Base-by-base conservation (phyloP, 352 stramenopile genomes). In the Pythium brassicae region DNA sequence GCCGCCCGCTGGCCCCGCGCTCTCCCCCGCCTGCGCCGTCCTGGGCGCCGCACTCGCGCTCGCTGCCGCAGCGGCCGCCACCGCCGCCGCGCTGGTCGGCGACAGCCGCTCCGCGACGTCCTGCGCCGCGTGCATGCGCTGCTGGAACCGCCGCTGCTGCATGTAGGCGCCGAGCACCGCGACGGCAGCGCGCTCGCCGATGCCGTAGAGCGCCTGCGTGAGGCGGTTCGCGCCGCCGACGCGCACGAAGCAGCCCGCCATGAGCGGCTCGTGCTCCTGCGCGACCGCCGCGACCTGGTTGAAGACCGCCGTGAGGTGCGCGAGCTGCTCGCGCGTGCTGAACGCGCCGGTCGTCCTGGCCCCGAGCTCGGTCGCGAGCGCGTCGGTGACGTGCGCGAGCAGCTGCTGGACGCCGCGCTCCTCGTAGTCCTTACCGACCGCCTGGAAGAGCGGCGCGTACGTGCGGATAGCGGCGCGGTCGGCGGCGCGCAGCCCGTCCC, bases 361-460 rank as follows among this genome's bases (percentile, higher is more conserved):
- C 12, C 35, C 37, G 6, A 87, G 62, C 37, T 71, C 51, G 2
- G 73, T 52, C 25, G 77, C 53, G 11, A 93, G 50, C 15, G 66
- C 34, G 23, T 44, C 54, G 15, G 71, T 66, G 19, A 88, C 62
- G 61, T 86, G 72, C 2, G 74, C 46, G 10, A 91, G 58, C 26
- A 93, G 50, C 66, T 86, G 70, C 43, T 66, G 42, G 29, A 87
- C 65, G 9, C 85, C 85, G 48, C 69, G 72, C 46, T 86, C 81
- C 46, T 91, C 85, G 53, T 89, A 95, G 11, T 73, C 72, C 15
- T 53, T 55, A 11, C 78, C 69, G n/a, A 93, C 76, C 19, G 71
- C 72, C 53, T 89, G 76, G 65, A 93, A 95, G 20, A 95, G 62
- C 49, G 78, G 78, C 34, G 79, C 83, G 62, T 87, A 89, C n/a